These are phyloP conservation scores for Arabidopsis hybrid DNA, from an alignment of 441 rosid species.

Conservation along the genomic window DNA sequence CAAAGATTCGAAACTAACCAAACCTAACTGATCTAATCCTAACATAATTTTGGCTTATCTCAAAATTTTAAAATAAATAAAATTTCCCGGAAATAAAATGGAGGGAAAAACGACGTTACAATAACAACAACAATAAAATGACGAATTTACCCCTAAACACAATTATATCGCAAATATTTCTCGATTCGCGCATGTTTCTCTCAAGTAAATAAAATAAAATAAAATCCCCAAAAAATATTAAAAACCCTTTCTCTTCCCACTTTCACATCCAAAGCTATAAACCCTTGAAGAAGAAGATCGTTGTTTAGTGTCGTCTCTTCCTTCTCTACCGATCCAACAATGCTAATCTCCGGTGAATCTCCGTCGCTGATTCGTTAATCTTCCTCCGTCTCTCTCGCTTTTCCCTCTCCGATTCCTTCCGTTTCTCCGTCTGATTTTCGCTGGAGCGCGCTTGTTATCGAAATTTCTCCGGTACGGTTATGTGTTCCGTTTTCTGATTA, in stretches of 20 bases:
- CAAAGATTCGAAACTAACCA: background rate
- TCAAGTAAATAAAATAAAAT: slow-evolving; percentile 12
- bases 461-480: background rate
- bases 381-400: slow-evolving; percentile 27
- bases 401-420: background rate
- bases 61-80: background rate
- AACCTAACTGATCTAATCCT: background rate
- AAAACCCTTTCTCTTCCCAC: slow-evolving; percentile 11
- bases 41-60: background rate
- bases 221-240: slow-evolving; percentile 20
- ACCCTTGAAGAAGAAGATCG: slow-evolving; percentile 30
- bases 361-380: slow-evolving; percentile 9
- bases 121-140: background rate
- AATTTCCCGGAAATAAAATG: slow-evolving; percentile 31
- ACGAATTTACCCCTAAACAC: slow-evolving; percentile 47
- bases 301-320: background rate
- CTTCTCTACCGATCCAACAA: slow-evolving; percentile 20
- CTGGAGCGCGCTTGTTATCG: background rate
- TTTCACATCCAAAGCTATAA: slow-evolving; percentile 28
- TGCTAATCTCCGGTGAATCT: slow-evolving; percentile 44
- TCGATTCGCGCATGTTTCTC: slow-evolving; percentile 31
- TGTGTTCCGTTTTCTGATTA: slow-evolving; percentile 17
- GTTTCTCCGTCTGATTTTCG: slow-evolving; percentile 2
- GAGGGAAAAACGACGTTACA: slow-evolving; percentile 56
- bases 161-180: background rate